Percentiles rank a stretch among this genome's conserved stretches.
Conservation (phyloP, 768 basidiomycete genomes). For the Amylocystis lapponica region DNA sequence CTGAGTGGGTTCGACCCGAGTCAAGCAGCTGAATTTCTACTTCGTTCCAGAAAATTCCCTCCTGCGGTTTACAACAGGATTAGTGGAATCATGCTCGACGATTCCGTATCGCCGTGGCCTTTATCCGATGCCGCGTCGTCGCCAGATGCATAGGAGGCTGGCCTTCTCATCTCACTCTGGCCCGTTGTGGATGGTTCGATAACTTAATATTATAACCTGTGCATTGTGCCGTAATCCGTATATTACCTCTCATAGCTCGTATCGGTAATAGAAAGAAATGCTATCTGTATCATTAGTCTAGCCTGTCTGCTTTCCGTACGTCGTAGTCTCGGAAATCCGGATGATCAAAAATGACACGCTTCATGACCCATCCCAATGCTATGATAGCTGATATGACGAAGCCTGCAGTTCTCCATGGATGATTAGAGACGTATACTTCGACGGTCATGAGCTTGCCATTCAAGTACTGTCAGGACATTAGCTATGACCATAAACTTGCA, state of each 20-base stretch:
- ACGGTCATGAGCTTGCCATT: conserved; percentile 22
- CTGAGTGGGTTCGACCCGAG: background rate
- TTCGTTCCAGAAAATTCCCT: conserved; percentile 54
- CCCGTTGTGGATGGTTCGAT: background rate
- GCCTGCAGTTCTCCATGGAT: conserved; percentile 21
- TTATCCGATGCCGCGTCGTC: background rate
- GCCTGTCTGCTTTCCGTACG: conserved; percentile 3
- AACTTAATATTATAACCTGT: background rate
- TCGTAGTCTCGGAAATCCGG: conserved; percentile 7
- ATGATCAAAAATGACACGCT: conserved; percentile 18
- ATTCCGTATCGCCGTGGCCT: conserved; percentile 40
- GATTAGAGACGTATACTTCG: conserved; percentile 19
- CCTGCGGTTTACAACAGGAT: conserved; percentile 76
- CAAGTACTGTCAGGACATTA: conserved; percentile 19
- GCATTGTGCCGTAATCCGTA: background rate
- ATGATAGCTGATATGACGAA: conserved; percentile 16
- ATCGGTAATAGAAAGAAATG: background rate
- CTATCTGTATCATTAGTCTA: conserved; percentile 1
- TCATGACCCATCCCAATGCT: conserved; percentile 15
- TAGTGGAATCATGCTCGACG: conserved; percentile 70
- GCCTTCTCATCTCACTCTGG: background rate
- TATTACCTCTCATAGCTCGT: background rate
- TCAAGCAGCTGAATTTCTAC: conserved; percentile 7
- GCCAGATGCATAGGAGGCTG: background rate
- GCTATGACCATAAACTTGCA: background rate